Percentiles rank a stretch among this genome's conserved stretches.
These are phyloP conservation scores for Tuber microsphaerosporum DNA, from an alignment of 495 filamentous ascomycete genomes.

Conservation along the genomic window DNA sequence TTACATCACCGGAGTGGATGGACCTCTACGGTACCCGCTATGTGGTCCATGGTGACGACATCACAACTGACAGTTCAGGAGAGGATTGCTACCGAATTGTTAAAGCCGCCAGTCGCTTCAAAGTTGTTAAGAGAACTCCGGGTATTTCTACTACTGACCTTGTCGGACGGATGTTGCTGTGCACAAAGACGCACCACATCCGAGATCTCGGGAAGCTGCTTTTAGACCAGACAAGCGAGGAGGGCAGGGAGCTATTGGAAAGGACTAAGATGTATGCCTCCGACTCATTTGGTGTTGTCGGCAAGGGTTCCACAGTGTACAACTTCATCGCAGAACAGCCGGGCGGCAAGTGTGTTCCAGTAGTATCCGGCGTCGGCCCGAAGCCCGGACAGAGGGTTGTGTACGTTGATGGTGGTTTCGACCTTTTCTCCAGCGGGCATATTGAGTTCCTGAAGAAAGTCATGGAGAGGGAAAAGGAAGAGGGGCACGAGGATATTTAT, in stretches of 20 bases:
- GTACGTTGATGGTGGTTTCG: constrained; percentile 94
- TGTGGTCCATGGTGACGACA: constrained; percentile 87
- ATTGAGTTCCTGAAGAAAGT: constrained; percentile 86
- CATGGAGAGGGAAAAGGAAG: constrained; percentile 57
- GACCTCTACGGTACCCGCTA: constrained; percentile 87
- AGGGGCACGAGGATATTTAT: constrained; percentile 67
- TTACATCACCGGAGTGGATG: constrained; percentile 88
- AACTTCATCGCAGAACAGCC: constrained; percentile 38
- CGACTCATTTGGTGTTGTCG: constrained; percentile 53
- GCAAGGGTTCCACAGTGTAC: constrained; percentile 34
- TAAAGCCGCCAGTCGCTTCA: constrained; percentile 82
- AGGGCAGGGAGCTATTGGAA: constrained; percentile 55
- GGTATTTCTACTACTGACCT: constrained; percentile 96
- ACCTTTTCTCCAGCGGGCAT: constrained; percentile 93
- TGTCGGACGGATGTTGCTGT: constrained; percentile 92
- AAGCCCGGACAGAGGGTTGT: constrained; percentile 74
- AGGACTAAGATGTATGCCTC: constrained; percentile 78
- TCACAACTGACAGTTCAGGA: constrained; percentile 74
- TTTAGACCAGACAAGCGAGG: constrained; percentile 49
- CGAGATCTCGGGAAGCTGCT: constrained; percentile 62
- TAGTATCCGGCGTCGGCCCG: constrained; percentile 61
- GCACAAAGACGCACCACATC: constrained; percentile 82
- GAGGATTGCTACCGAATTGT: constrained; percentile 97
- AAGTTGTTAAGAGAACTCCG: constrained; percentile 90
- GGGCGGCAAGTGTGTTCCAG: constrained; percentile 53